Base-by-base conservation (phyloP, 2,329 filamentous ascomycete species). In the Penicillium capsulatum region DNA sequence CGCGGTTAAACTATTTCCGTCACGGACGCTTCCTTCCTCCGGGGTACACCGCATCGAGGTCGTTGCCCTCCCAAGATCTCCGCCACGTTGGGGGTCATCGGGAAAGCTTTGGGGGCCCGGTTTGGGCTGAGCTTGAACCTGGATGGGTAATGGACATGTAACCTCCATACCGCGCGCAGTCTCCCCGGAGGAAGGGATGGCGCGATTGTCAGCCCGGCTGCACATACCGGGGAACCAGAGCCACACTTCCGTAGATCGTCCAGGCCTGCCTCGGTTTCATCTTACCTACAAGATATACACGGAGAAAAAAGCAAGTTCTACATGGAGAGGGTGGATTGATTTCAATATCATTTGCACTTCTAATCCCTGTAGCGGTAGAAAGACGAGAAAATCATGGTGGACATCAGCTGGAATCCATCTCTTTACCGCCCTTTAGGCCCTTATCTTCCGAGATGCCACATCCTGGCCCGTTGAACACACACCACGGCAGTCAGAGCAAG, bases 171-270 rank as follows among this genome's bases (percentile, higher is more conserved):
- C 45, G 50, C 45, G 34, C 43, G 39, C 45, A 48, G 49, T 42
- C 37, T 53, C 48, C 57, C 48, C 52, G 45, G 44, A 52, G 51
- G 42, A 55, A 56, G 53, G 51, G 53, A 45, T 48, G 45, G 38
- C 34, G 38, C 27, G 43, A 45, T 47, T 47, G n/a, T n/a, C 10
- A 14, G 26, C 47, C 48, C 51, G 47, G 34, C 41, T 34, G 45
- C 56, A n/a, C n/a, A 59, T 61, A 53, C 55, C 57, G 55, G 57
- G 54, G 58, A 57, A 60, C 47, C 36, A 45, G 27, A 24, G 11
- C 38, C 33, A 44, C 42, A 47, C 38, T 58, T 56, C 56, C 57
- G 55, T 54, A 36, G 36, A 48, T 46, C 36, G 34, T 32, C 36
- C 33, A 42, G 19, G 19, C 19, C 29, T 47, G 26, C 36, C 22